Conservation (phyloP, 257 asterid species). For the Craterostigma plantagineum region DNA sequence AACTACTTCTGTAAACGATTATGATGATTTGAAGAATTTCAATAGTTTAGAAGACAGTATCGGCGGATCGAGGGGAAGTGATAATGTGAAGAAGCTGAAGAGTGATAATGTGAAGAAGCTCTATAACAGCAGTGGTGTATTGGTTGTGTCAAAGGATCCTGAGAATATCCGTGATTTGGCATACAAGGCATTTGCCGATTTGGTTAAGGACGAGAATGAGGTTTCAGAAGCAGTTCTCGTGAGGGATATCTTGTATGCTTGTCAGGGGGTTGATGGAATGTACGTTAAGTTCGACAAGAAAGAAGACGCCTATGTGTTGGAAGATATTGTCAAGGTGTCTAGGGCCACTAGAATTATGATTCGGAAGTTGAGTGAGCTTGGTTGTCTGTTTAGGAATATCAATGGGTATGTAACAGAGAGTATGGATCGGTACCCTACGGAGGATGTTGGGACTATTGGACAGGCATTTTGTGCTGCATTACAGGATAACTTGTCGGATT, state of each 20-base stretch:
- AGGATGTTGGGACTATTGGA: conserved; percentile 91
- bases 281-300: conserved; percentile 53
- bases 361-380: conserved; percentile 82
- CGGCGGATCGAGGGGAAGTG: conserved; percentile 14
- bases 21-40: too few relatives aligned
- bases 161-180: conserved; percentile 76
- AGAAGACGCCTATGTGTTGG: conserved; percentile 51
- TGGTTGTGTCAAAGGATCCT: conserved; percentile 68
- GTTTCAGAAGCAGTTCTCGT: conserved; percentile 72
- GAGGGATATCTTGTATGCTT: conserved; percentile 83
- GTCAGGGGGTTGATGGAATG: conserved; percentile 93
- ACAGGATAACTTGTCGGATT: conserved; percentile 84
- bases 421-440: conserved; percentile 57
- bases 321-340: conserved; percentile 43
- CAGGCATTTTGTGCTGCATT: conserved; percentile 97
- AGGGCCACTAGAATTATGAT: conserved; percentile 58
- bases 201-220: conserved; percentile 78
- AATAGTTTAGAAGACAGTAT: too few relatives aligned
- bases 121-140: conserved; percentile 49
- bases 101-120: conserved; percentile 34
- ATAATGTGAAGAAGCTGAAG: conserved; percentile 22
- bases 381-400: conserved; percentile 87
- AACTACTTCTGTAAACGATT: too few relatives aligned
- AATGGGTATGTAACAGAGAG: conserved; percentile 55
- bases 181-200: conserved; percentile 44